A percentile compares a stretch with the other conserved stretches of the same genome.
These are phyloP conservation scores for Oidium heveae DNA, from an alignment of 2,329 filamentous ascomycete species.

Conservation along the genomic window DNA sequence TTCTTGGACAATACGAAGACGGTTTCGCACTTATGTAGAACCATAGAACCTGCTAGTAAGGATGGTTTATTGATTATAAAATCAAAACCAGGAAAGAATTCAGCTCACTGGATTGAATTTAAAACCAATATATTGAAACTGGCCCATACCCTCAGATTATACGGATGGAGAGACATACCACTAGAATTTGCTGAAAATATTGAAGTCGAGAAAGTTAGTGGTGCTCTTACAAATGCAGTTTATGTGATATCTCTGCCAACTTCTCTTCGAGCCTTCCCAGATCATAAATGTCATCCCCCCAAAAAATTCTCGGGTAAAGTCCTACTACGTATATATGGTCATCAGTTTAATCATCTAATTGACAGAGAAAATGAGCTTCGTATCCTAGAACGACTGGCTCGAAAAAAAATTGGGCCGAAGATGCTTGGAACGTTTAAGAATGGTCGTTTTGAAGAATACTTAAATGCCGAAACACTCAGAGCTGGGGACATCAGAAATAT, in stretches of 20 bases:
- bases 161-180: slow-evolving; percentile 71
- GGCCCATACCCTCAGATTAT: slow-evolving; percentile 66
- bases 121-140: slow-evolving; percentile 81
- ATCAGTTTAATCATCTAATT: slow-evolving; percentile 86
- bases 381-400: slow-evolving; percentile 62
- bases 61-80: slow-evolving; percentile 17
- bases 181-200: slow-evolving; percentile 44
- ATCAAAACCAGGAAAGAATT: slow-evolving; percentile 35
- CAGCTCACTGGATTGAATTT: slow-evolving; percentile 59
- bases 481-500: slow-evolving; percentile 51
- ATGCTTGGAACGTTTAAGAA: slow-evolving; percentile 82
- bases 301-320: slow-evolving; percentile 29
- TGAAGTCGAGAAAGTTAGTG: slow-evolving; percentile 54
- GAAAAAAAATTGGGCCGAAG: slow-evolving; percentile 80
- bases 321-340: slow-evolving; percentile 75
- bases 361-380: slow-evolving; percentile 75
- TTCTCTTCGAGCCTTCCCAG: slow-evolving; percentile 22
- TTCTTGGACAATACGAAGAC: slow-evolving; percentile 78
- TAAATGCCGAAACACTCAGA: slow-evolving; percentile 62
- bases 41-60: slow-evolving; percentile 14
- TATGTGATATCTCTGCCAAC: slow-evolving; percentile 75
- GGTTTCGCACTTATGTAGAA: slow-evolving; percentile 43
- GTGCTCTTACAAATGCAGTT: slow-evolving; percentile 85
- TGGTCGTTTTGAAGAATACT: slow-evolving; percentile 85
- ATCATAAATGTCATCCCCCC: slow-evolving; percentile 17